Evolutionary conservation across 2,329 filamentous ascomycete genomes (phyloP), one percentile per base, ranked within the genome.

Genomic region (Endothia cerciana): DNA sequence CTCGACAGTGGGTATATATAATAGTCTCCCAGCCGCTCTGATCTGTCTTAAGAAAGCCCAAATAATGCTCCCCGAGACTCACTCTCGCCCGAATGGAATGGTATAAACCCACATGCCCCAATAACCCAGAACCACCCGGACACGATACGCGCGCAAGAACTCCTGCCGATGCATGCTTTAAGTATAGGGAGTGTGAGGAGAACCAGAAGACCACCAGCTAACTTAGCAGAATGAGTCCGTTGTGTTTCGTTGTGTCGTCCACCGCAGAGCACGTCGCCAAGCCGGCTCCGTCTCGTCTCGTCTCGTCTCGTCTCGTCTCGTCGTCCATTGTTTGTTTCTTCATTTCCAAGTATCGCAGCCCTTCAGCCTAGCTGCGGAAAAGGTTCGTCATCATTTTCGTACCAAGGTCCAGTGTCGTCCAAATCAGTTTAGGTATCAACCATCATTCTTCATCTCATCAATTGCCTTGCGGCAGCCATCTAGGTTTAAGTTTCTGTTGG

Each of bases 391-490:
- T 65, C 57, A 19, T 53, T 13, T 53, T 28, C 38, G 30, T 53
- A 43, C 40, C 6, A 47, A 66, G 67, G 65, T 67, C 56, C 61
- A 57, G 59, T 65, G 63, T 68, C 65, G 67, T 68, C 67, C 69
- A 66, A 62, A 47, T 19, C 28, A 63, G 64, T 60, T n/a, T 60
- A 64, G 64, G 62, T 68, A 66, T 68, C 64, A 40, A 61, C 57
- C 53, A 62, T 65, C 40, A 47, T 51, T 57, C 61, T 41, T 63
- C 61, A n/a, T 63, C 61, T 57, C 61, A 49, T 57, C 25, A 58
- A 28, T 62, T 63, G 67, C 67, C 67, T 69, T 53, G 67, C 67
- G 67, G 67, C 67, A 57, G 62, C 61, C 61, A 45, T 63, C 61
- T 63, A 63, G 61, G 61, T 43, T 68, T 60, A 66, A 64, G 60